phyloP scores from a whole-genome alignment of 805 yeast genomes.

The Starmerella roubikii region DNA sequence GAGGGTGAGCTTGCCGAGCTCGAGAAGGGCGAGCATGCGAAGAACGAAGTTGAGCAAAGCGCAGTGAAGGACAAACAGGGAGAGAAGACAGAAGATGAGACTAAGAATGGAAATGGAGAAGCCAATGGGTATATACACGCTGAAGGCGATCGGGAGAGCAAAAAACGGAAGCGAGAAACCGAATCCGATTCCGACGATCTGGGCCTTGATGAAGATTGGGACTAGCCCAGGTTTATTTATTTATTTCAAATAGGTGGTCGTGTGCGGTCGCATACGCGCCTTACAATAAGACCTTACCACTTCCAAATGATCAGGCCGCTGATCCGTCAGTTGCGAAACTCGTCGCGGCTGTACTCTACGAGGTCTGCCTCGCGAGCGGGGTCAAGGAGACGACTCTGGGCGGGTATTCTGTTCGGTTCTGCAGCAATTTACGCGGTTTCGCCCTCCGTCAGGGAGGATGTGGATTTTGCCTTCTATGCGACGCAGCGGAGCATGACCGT shows the following conservation, averaged over 20 bases:
- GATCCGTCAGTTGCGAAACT: too few relatives aligned
- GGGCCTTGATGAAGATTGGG: conserved; percentile 17
- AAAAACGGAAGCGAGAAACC: conserved; percentile 7
- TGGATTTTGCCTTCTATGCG: conserved; percentile 20
- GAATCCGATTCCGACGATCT: conserved; percentile 12
- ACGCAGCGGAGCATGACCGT: conserved; percentile 24
- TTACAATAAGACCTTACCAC: too few relatives aligned
- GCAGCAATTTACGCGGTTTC: conserved; percentile 15
- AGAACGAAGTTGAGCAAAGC: not conserved
- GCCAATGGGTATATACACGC: too few relatives aligned
- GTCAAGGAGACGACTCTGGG: too few relatives aligned
- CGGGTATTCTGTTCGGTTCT: not conserved
- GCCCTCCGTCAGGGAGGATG: conserved; percentile 18
- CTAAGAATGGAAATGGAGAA: not conserved
- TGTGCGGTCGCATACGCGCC: too few relatives aligned
- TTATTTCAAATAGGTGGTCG: too few relatives aligned
- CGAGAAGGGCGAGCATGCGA: not conserved
- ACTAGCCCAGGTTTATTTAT: not conserved
- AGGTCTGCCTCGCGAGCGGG: too few relatives aligned
- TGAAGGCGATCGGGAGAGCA: too few relatives aligned
- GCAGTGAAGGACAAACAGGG: not conserved
- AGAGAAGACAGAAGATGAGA: not conserved
- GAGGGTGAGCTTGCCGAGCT: conserved; percentile 14
- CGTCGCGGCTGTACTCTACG: too few relatives aligned
- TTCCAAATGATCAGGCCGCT: too few relatives aligned